Conservation (phyloP, 73 alveolate species). For the Urostyla sp. region DNA sequence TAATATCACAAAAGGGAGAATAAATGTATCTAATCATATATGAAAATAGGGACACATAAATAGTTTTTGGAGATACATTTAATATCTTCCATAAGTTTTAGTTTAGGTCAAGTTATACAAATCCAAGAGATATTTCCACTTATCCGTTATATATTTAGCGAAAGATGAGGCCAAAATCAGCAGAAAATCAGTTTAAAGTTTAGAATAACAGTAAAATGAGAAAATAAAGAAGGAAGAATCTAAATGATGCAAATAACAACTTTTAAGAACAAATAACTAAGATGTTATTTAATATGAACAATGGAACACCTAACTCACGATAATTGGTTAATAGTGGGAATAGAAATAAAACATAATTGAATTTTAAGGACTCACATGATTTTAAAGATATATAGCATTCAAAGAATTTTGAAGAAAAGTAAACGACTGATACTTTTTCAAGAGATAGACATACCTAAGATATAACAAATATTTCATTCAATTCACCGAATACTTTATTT, state of each 20-base stretch:
- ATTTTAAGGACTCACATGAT: too few relatives aligned
- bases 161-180: conserved; percentile 35
- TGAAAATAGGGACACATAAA: conserved; percentile 24
- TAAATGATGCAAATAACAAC: background rate
- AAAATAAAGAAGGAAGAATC: background rate
- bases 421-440: background rate
- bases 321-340: background rate
- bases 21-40: background rate
- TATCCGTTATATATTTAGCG: conserved; percentile 18
- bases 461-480: too few relatives aligned
- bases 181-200: background rate
- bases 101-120: conserved; percentile 9
- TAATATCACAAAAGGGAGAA: background rate
- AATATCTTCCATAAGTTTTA: background rate
- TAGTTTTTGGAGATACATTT: background rate
- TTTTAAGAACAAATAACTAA: background rate
- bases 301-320: background rate
- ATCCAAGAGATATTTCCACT: background rate
- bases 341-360: background rate
- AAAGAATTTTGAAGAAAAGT: background rate
- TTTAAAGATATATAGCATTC: too few relatives aligned
- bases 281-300: background rate
- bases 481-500: too few relatives aligned
- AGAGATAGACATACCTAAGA: background rate
- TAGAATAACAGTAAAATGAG: background rate